These are phyloP conservation scores for Ogataea trehaloabstinens DNA, from an alignment of 805 yeast genomes.

Conservation along the genomic window DNA sequence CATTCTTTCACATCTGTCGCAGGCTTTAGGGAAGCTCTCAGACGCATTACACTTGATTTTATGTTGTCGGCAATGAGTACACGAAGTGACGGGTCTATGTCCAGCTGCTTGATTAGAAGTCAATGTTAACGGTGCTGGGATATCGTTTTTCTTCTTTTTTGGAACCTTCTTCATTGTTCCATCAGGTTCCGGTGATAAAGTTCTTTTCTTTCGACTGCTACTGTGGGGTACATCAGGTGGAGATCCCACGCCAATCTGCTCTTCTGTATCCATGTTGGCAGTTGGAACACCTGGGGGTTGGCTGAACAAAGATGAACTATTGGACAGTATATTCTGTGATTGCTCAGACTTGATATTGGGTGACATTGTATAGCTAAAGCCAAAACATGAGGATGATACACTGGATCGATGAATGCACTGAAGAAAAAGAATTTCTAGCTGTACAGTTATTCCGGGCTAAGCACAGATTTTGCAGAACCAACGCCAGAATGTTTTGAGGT, in stretches of 20 bases:
- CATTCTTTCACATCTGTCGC: constrained; percentile 80
- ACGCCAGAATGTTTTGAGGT: too few relatives aligned
- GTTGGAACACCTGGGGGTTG: not conserved
- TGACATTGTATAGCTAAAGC: not conserved
- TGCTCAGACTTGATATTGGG: not conserved
- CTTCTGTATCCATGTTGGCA: not conserved
- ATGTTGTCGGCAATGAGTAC: constrained; percentile 93
- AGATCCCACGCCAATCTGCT: too few relatives aligned
- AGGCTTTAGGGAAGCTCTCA: constrained; percentile 75
- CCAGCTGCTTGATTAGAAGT: constrained; percentile 38
- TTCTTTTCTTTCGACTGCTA: too few relatives aligned
- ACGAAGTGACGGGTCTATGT: constrained; percentile 87
- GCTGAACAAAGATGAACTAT: not conserved
- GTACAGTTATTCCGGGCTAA: too few relatives aligned
- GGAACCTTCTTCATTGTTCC: not conserved
- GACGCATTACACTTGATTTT: constrained; percentile 92
- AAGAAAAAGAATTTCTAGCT: too few relatives aligned
- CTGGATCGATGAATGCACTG: too few relatives aligned
- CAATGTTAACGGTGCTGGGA: not conserved
- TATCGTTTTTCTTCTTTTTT: constrained; percentile 10
- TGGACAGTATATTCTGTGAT: not conserved
- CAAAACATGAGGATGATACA: too few relatives aligned
- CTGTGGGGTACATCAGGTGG: too few relatives aligned
- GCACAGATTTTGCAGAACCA: too few relatives aligned
- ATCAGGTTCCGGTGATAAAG: not conserved